Base-by-base conservation (phyloP, 768 basidiomycete genomes). In the Scleroderma citrinum region DNA sequence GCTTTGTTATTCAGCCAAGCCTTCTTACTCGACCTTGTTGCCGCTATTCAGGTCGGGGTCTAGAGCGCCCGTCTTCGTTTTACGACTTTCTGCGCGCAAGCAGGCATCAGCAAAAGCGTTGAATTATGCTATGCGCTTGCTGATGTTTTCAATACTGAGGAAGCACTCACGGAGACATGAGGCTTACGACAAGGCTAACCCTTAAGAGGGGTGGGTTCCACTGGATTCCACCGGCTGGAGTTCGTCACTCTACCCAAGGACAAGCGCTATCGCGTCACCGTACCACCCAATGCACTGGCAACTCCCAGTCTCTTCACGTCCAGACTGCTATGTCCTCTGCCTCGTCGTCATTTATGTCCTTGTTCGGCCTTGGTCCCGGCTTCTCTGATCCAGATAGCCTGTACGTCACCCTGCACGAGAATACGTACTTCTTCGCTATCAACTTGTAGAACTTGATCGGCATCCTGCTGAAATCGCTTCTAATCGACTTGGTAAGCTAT, bases 401-500 rank as follows among this genome's bases (percentile, higher is more conserved):
- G 57, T 63, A 67, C 41, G 65, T 64, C 19, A 57, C 66, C 65
- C 74, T 21, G 63, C 76, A 11, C 76, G 74, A 60, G 80, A 86
- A 56, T 96, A 99, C 81, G 66, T 99, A 98, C 67, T 98, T 92
- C 71, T 96, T 99, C 69, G 95, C 92, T 52, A 98, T 99, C 78
- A 99, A 99, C 70, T 76, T 98, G 51, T 97, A 97, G 77, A 99
- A 99, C 75, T 97, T 94, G 12, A 98, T 98, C 80, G 93, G 96
- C 70, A 73, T 98, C 65, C n/a, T n/a, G n/a, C n/a, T n/a, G n/a
- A n/a, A n/a, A n/a, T n/a, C n/a, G n/a, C n/a, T n/a, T n/a, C n/a
- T n/a, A n/a, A n/a, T n/a, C n/a, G n/a, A n/a, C n/a, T n/a, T n/a
- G n/a, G n/a, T n/a, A n/a, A n/a, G n/a, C n/a, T n/a, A n/a, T n/a